These are phyloP conservation scores for Stenocarpella maydis DNA, from an alignment of 2,329 filamentous ascomycete species.

Conservation along the genomic window DNA sequence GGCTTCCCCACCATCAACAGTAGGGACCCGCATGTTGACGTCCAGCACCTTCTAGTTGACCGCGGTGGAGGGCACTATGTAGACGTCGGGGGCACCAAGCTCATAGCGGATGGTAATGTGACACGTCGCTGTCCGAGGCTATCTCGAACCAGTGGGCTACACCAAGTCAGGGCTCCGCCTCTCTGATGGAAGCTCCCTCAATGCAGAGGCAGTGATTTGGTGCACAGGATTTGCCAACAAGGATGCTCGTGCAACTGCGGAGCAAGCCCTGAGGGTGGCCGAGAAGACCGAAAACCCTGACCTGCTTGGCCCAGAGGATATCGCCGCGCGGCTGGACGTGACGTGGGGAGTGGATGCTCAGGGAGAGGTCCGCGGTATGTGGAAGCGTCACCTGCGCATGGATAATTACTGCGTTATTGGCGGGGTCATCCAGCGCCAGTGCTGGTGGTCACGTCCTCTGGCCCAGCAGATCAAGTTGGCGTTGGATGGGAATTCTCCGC, in stretches of 20 bases:
- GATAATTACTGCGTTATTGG: slow-evolving; percentile 48
- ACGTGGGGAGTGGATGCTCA: slow-evolving; percentile 53
- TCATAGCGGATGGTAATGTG: slow-evolving; percentile 46
- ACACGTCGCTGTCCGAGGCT: slow-evolving; percentile 43
- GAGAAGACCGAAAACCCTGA: background rate
- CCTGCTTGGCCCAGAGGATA: slow-evolving; percentile 40
- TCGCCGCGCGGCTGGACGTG: slow-evolving; percentile 46
- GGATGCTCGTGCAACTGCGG: slow-evolving; percentile 42
- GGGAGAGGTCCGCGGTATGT: slow-evolving; percentile 51
- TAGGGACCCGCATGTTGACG: slow-evolving; percentile 38
- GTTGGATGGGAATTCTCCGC: slow-evolving; percentile 45
- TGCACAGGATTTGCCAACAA: slow-evolving; percentile 49
- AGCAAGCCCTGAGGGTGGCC: slow-evolving; percentile 41
- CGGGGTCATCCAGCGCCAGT: slow-evolving; percentile 44
- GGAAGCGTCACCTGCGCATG: slow-evolving; percentile 45
- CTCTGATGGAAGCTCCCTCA: slow-evolving; percentile 45
- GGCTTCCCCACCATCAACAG: slow-evolving; percentile 50
- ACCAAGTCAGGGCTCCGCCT: slow-evolving; percentile 45
- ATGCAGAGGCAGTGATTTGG: slow-evolving; percentile 50
- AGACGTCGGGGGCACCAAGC: slow-evolving; percentile 46
- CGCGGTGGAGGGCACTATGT: slow-evolving; percentile 50
- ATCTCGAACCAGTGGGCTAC: slow-evolving; percentile 44
- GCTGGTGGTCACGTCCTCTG: slow-evolving; percentile 45
- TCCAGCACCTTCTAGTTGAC: slow-evolving; percentile 46
- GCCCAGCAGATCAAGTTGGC: slow-evolving; percentile 47